Evolutionary conservation across 257 asterid species (phyloP).

Genomic region (Solanum bulbocastanum): DNA sequence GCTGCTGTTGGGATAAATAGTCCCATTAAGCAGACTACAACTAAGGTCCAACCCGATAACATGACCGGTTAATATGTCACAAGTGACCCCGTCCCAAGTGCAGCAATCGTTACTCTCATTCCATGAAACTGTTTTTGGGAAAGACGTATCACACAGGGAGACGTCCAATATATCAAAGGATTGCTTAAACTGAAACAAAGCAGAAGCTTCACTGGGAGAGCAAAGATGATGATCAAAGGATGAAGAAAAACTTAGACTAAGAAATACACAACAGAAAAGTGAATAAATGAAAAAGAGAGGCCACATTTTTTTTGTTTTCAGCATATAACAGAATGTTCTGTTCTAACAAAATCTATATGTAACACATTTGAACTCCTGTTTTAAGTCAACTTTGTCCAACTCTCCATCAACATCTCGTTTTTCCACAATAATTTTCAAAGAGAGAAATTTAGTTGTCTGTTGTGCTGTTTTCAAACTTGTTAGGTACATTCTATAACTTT

Average conservation of each 20-base stretch:
- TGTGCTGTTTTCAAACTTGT: not conserved
- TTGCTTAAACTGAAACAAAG: not conserved
- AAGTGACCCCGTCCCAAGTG: not conserved
- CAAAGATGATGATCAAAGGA: not conserved
- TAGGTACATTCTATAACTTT: not conserved
- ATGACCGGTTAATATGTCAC: not conserved
- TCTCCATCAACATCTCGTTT: not conserved
- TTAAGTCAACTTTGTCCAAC: not conserved
- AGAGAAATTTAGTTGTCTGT: too few relatives aligned
- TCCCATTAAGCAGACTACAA: rapidly evolving
- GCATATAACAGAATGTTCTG: not conserved
- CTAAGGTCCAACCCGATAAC: not conserved
- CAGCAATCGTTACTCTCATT: not conserved
- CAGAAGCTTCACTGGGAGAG: not conserved
- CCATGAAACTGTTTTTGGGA: not conserved
- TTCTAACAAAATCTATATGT: not conserved
- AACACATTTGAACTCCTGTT: not conserved
- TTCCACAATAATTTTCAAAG: not conserved
- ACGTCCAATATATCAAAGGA: too few relatives aligned
- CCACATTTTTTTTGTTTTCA: not conserved
- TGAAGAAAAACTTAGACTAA: not conserved
- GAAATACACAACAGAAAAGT: not conserved
- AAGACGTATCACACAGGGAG: too few relatives aligned
- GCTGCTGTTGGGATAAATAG: not conserved
- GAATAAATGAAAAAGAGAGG: not conserved